Conservation (phyloP, 495 filamentous ascomycete species). For the Penicillium robsamsonii region DNA sequence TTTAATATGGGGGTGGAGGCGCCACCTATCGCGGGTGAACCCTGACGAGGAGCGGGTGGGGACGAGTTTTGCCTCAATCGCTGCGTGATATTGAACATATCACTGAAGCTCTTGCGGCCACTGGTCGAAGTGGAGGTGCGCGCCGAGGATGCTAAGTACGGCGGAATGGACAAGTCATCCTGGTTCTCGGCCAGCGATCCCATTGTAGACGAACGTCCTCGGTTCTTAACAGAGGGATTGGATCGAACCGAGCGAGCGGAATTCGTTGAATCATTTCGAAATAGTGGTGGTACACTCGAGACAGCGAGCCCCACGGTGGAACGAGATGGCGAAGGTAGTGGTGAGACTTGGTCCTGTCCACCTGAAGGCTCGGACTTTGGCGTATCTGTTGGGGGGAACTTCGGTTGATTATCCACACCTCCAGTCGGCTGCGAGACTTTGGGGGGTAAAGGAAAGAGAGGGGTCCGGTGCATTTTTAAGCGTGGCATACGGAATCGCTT, state of each 20-base stretch:
- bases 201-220: constrained; percentile 86
- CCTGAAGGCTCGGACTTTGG: constrained; percentile 30
- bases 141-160: constrained; percentile 57
- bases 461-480: constrained; percentile 74
- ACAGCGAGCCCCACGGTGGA: constrained; percentile 46
- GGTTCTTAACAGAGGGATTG: constrained; percentile 59
- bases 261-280: constrained; percentile 60
- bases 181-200: constrained; percentile 62
- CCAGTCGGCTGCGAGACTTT: constrained; percentile 44
- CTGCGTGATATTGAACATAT: constrained; percentile 71
- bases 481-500: constrained; percentile 78
- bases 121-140: constrained; percentile 79
- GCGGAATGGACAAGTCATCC: constrained; percentile 56
- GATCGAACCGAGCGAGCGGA: constrained; percentile 71
- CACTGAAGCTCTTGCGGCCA: constrained; percentile 86
- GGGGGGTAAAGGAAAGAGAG: constrained; percentile 84
- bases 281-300: constrained; percentile 40
- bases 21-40: constrained; percentile 50
- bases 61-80: constrained; percentile 78
- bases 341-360: constrained; percentile 43
- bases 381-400: constrained; percentile 22
- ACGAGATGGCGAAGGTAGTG: constrained; percentile 57
- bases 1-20: constrained; percentile 68
- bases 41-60: constrained; percentile 58
- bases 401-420: constrained; percentile 26